Base-by-base conservation (phyloP, 1,284 basidiomycete genomes). In the Pisolithus thermaeus region DNA sequence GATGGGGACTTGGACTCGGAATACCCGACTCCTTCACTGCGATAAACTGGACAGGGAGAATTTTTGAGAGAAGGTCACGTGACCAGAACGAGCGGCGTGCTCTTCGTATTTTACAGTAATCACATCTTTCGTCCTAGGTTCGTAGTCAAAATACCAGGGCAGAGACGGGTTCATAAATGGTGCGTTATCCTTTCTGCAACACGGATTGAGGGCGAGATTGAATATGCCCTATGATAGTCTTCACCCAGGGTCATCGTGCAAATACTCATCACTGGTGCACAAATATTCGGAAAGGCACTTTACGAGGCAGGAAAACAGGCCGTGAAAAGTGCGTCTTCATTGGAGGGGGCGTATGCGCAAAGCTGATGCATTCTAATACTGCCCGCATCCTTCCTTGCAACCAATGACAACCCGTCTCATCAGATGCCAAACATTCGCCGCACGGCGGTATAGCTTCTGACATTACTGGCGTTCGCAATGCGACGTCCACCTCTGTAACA, bases 241-340 rank as follows among this genome's bases (percentile, higher is more conserved):
- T 81, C 83, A 20, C 90, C 89, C 51, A 85, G 79, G 69, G 76
- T 84, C 56, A 73, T 96, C 43, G 79, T 92, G 18, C 92, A 95
- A 67, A 91, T 97, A 56, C 72, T 92, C 50, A 70, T 94, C 37
- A 81, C 87, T 40, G 90, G 91, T 23, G 77, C 80, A 35, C 83
- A 84, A 70, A 95, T 95, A 59, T 74, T 99, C 50, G 95, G 96
- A 51, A 94, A 87, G 71, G 97, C 97, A 37, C 84, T 97, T 54
- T 74, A 81, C 39, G 95, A 94, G 65, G 96, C 96, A 5, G 92
- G 92, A 43, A 78, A 80, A 61, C 97, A 99, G 70, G 96, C 96
- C 9, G 83, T 89, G 46, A 86, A 91, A 75, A 99, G 95, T 97
- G 68, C 66, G 88, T 78, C 40, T 46, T 27, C 42, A 4, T 16